phyloP scores from a whole-genome alignment of 495 filamentous ascomycete genomes.

The Delitschia confertaspora region DNA sequence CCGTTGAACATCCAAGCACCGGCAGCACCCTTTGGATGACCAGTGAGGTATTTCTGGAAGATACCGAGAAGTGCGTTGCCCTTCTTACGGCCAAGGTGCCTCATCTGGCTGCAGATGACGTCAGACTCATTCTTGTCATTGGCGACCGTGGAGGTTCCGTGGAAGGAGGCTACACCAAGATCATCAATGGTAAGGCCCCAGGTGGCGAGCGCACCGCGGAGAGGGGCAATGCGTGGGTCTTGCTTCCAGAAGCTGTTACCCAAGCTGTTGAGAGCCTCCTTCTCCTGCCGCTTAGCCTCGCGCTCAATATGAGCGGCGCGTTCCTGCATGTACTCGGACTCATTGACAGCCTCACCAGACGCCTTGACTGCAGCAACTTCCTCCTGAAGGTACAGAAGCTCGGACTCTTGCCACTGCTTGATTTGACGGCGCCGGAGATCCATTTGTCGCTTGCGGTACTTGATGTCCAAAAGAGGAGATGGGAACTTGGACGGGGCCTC shows the following conservation, averaged over 20 bases:
- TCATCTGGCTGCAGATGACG: slow-evolving; percentile 92
- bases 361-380: slow-evolving; percentile 87
- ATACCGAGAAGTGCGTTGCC: slow-evolving; percentile 94
- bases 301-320: slow-evolving; percentile 78
- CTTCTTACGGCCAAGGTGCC: slow-evolving; percentile 87
- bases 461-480: slow-evolving; percentile 89
- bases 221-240: slow-evolving; percentile 83
- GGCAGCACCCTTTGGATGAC: slow-evolving; percentile 97
- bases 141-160: slow-evolving; percentile 94
- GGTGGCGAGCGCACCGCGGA: slow-evolving; percentile 88
- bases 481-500: slow-evolving; percentile 86
- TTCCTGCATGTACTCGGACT: slow-evolving; percentile 76
- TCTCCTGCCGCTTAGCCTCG: slow-evolving; percentile 82
- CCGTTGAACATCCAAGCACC: slow-evolving; percentile 99
- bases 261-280: slow-evolving; percentile 78
- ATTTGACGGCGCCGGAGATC: slow-evolving; percentile 86
- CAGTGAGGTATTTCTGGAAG: slow-evolving; percentile 99
- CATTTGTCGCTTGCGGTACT: slow-evolving; percentile 90
- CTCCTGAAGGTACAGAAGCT: slow-evolving; percentile 84
- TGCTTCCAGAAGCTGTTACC: slow-evolving; percentile 99
- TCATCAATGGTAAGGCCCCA: slow-evolving; percentile 99
- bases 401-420: slow-evolving; percentile 89
- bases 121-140: slow-evolving; percentile 99
- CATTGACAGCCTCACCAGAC: slow-evolving; percentile 68
- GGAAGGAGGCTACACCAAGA: slow-evolving; percentile 90